Evolutionary conservation across 208 protist species (phyloP).

Genomic region (Crithidia mellificae): DNA sequence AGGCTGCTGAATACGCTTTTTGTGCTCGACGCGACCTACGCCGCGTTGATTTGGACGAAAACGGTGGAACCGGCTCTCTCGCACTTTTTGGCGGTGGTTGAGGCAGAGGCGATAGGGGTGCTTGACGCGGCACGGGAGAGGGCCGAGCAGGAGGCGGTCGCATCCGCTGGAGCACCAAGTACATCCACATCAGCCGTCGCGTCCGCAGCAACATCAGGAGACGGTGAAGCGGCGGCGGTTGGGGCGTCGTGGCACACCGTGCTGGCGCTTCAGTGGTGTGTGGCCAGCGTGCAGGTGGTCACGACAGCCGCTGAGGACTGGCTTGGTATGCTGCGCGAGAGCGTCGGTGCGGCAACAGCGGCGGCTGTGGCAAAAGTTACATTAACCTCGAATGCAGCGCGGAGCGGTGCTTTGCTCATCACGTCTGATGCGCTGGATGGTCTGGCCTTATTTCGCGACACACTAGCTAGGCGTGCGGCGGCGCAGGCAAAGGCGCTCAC

Average conservation of each 20-base stretch:
- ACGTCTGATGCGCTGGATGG: slow-evolving; percentile 25
- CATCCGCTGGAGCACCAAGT: too few relatives aligned
- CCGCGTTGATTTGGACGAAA: slow-evolving; percentile 15
- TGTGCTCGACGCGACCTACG: slow-evolving; percentile 14
- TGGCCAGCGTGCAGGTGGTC: slow-evolving; percentile 27
- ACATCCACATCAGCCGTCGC: too few relatives aligned
- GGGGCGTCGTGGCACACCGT: slow-evolving; percentile 21
- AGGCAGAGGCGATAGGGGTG: slow-evolving; percentile 7
- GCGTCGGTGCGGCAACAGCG: slow-evolving; percentile 1
- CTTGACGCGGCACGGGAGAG: neutral
- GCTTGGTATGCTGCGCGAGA: slow-evolving; percentile 36
- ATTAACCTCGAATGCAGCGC: too few relatives aligned
- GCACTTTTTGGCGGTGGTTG: slow-evolving; percentile 17
- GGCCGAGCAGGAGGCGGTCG: neutral
- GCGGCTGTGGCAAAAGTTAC: too few relatives aligned
- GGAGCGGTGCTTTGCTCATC: neutral
- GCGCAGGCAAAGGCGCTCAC: slow-evolving; percentile 19
- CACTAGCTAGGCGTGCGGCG: slow-evolving; percentile 17
- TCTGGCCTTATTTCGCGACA: slow-evolving; percentile 24
- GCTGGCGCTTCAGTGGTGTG: slow-evolving; percentile 25
- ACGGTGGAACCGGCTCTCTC: slow-evolving; percentile 29
- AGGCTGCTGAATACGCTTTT: slow-evolving; percentile 45
- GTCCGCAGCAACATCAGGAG: neutral
- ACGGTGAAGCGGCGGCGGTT: neutral
- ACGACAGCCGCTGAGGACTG: slow-evolving; percentile 37